Base-by-base conservation (phyloP, 2,329 filamentous ascomycete species). In the Monilinia vaccinii-corymbosi region DNA sequence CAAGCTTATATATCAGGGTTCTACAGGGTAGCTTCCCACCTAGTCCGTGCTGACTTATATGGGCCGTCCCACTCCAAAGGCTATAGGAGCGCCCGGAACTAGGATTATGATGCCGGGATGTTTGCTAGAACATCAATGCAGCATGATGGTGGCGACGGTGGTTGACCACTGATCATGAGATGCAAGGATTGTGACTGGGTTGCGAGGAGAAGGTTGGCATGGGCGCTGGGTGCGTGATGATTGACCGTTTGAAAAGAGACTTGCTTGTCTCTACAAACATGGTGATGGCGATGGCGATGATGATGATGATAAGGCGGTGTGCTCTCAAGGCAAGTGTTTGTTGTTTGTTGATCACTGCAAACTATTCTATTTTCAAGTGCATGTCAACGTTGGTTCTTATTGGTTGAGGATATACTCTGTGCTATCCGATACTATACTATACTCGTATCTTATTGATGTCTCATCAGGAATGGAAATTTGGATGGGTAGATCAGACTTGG, bases 11-110 rank as follows among this genome's bases (percentile, higher is more conserved):
- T 32, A 52, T 47, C 42, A 51, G 51, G 51, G 16, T 25, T 40
- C 18, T 18, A 44, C 45, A 60, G 58, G 58, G 56, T 50, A 56
- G 57, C 60, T 59, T 61, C 48, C 51, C 50, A 40, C 31, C 50
- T 52, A 46, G 60, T 60, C 64, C 48, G 62, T 66, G 64, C 65
- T 55, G 52, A 53, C 44, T 21, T 61, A 61, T 63, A 66, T 60
- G 53, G 56, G 45, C 16, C 36, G 50, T 34, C 32, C 49, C 58
- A 57, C 61, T 38, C 18, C 16, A 45, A 38, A 58, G 56, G 61
- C 62, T 65, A 64, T 64, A 62, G 61, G 48, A 56, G 60, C 42
- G 25, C 32, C 64, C 63, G 66, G 64, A 58, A 63, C 67, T 47
- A 65, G 67, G 65, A 63, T 67, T 50, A 32, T 36, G 53, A 61